These are phyloP conservation scores for Quillaja saponaria DNA, from an alignment of 306 rosid species.

Conservation along the genomic window DNA sequence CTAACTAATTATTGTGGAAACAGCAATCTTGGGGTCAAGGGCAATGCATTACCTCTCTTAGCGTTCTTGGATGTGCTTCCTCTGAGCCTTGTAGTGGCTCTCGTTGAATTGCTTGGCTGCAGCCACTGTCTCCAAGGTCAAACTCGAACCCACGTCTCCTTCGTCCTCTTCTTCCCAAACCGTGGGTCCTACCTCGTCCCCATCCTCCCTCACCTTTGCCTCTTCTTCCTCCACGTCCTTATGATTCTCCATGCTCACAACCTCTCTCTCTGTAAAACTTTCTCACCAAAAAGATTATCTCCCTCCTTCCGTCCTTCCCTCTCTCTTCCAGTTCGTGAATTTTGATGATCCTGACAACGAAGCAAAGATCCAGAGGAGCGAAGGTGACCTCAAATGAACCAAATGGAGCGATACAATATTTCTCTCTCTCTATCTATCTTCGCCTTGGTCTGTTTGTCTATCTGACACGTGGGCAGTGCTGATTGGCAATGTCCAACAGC, in stretches of 20 bases:
- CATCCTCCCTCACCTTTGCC: slow-evolving; percentile 17
- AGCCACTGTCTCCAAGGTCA: slow-evolving; percentile 88
- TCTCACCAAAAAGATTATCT: neutral
- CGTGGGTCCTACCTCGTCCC: slow-evolving; percentile 31
- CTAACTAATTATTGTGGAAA: slow-evolving; percentile 1
- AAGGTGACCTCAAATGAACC: slow-evolving; percentile 40
- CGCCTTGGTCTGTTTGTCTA: neutral
- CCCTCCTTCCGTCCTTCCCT: slow-evolving; percentile 3
- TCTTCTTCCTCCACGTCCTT: slow-evolving; percentile 26
- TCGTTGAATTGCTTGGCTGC: slow-evolving; percentile 90
- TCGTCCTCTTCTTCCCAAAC: slow-evolving; percentile 38
- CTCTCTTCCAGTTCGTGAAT: slow-evolving; percentile 29
- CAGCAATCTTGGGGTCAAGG: slow-evolving; percentile 11
- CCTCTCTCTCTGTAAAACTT: neutral
- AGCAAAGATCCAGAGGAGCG: slow-evolving; percentile 23
- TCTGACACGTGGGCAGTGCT: slow-evolving; percentile 29
- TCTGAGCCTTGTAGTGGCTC: slow-evolving; percentile 78
- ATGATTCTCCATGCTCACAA: slow-evolving; percentile 43
- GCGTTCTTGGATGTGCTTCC: slow-evolving; percentile 76
- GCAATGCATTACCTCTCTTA: slow-evolving; percentile 58
- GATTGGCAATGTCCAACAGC: slow-evolving; percentile 14
- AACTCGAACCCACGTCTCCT: slow-evolving; percentile 57
- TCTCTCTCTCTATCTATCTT: neutral
- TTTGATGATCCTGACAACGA: slow-evolving; percentile 48
- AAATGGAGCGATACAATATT: neutral